phyloP scores from a whole-genome alignment of 192 early-diverging fungal genomes.

The Backusella luteola region DNA sequence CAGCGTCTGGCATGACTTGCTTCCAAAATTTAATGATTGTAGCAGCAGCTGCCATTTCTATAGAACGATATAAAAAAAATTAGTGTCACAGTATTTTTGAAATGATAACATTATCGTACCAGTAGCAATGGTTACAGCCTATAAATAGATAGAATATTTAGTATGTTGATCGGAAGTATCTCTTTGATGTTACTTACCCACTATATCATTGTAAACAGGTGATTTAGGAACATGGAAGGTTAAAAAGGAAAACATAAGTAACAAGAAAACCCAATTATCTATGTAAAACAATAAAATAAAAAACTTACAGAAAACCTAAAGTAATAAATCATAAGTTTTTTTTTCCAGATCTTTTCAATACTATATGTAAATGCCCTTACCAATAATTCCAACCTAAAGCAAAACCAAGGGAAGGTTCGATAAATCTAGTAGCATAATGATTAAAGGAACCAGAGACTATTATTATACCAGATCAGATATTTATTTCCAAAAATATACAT shows the following conservation, averaged over 20 bases:
- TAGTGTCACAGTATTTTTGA: neutral
- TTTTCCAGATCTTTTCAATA: neutral
- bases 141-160: conserved; percentile 9
- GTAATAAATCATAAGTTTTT: neutral
- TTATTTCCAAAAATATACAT: conserved; percentile 8
- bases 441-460: conserved; percentile 73
- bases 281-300: neutral
- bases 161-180: neutral
- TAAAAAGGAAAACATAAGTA: neutral
- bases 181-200: conserved; percentile 24
- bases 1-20: conserved; percentile 35
- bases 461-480: neutral
- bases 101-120: conserved; percentile 13
- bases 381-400: conserved; percentile 75
- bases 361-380: conserved; percentile 11
- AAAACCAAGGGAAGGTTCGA: conserved; percentile 74
- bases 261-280: conserved; percentile 39
- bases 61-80: conserved; percentile 16
- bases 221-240: neutral
- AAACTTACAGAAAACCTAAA: conserved; percentile 19
- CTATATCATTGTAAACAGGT: conserved; percentile 2
- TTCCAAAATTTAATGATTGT: conserved; percentile 78
- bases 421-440: conserved; percentile 69
- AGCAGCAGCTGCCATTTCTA: conserved; percentile 75
- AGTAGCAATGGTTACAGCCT: conserved; percentile 29